These are phyloP conservation scores for Acanthamoeba lugdunensis DNA, from an alignment of 208 protist species.

Conservation along the genomic window DNA sequence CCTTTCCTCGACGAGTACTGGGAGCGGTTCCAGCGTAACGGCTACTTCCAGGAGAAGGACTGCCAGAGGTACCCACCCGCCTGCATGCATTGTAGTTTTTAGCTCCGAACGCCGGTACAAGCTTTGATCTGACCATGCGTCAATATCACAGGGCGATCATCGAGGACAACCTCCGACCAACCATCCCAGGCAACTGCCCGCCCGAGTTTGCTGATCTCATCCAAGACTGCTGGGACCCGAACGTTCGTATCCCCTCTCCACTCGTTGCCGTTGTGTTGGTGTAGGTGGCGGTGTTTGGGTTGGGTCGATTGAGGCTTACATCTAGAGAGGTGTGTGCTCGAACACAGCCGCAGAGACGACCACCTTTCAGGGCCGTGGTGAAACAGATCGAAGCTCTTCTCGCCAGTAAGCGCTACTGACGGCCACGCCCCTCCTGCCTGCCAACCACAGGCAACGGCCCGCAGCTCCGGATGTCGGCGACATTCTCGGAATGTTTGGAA, in stretches of 20 bases:
- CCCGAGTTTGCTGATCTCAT: slow-evolving; percentile 47
- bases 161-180: slow-evolving; percentile 37
- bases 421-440: no score
- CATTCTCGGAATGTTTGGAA: no score
- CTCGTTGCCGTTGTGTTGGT: no score
- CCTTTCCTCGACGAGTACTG: slow-evolving; percentile 69
- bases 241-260: background rate
- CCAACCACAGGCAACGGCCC: no score
- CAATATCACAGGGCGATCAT: slow-evolving; percentile 29
- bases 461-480: no score
- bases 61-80: background rate
- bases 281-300: no score
- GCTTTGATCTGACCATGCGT: no score
- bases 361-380: background rate
- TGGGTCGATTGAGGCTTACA: background rate
- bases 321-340: background rate
- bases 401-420: background rate
- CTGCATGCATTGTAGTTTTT: no score
- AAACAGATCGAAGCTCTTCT: background rate
- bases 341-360: background rate
- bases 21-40: slow-evolving; percentile 42
- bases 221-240: slow-evolving; percentile 44
- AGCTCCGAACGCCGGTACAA: no score
- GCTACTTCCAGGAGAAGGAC: slow-evolving; percentile 63
- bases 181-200: slow-evolving; percentile 36